Evolutionary conservation across 2,329 filamentous ascomycete species (phyloP), one percentile per base, ranked within the genome.

Genomic region (Purpureocillium lavendulum): DNA sequence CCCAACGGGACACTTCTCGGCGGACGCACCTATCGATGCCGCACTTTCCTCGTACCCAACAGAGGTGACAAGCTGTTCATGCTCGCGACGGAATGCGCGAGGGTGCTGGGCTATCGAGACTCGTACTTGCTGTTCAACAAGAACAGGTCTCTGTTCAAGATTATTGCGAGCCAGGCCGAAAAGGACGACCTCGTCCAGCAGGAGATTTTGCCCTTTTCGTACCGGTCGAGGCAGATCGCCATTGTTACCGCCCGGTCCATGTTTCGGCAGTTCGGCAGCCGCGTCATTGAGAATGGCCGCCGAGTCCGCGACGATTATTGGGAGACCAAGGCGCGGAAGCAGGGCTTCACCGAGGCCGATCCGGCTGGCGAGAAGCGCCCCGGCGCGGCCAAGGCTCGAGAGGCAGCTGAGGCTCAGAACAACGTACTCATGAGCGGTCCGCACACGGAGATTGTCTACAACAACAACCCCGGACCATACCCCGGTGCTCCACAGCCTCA

Each of bases 101-200:
- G 92, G 49, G 88, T 96, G 4, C 71, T 97, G 16, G 86, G 88
- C 35, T 98, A 98, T 60, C 78, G 92, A 45, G 92, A 98, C 61
- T 96, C 89, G n/a, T 98, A 98, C 60, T 72, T 98, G 29, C 70
- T 98, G 13, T 98, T 98, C 70, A 97, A 97, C 74, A 96, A 97
- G 68, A 97, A 98, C 61, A 76, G 90, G 49, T 97, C 92, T 2
- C 70, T 98, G 8, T 94, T 78, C 72, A 98, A 98, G 66, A 98
- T 98, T 56, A 98, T 98, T 53, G 90, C 90, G 41, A 94, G 84
- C 45, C 90, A 97, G 59, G 71, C 83, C 21, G 92, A 98, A 60
- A 98, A 98, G 70, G 92, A 98, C 60, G 88, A 97, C 55, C 71
- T 98, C 13, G 95, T 98, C 36, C 74, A 82, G 47, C 89, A 97